Base-by-base conservation (phyloP, 2,329 filamentous ascomycete species). In the Rhytidhysteron rufulum region DNA sequence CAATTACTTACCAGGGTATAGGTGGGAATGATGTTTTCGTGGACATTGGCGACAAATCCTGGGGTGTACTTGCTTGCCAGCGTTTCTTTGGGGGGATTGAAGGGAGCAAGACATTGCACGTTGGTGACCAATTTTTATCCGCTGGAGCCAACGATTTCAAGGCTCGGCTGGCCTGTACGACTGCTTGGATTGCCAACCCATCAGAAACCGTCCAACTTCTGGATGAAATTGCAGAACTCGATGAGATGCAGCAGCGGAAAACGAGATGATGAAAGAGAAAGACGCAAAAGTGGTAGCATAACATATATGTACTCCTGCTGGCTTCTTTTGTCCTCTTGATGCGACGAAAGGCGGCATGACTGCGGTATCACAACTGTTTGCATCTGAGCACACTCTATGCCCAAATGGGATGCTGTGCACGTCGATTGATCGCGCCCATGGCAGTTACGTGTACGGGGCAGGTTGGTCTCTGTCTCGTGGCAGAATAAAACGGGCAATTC, bases 31-130 rank as follows among this genome's bases (percentile, higher is more conserved):
- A 98, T 63, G 89, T 97, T 31, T 98, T 98, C 67, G 90, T 98
- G 39, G 93, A 98, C 63, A 96, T 98, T 58, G 93, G 93, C 41
- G 93, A 98, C 70, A 98, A 98, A 70, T 89, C 85, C 39, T 95
- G 90, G 86, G 93, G 93, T 49, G 93, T 98, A 3, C 77, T 86
- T 24, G 88, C 90, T 4, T 96, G 90, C 62, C 93, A 98, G 70
- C 79, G 83, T 42, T 95, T 88, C 73, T 95, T 96, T 62, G 86
- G 85, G 4, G 80, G 74, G 1, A 79, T 96, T 52, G 74, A 77
- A 36, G 86, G 82, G 3, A 80, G 84, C 49, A 85, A 86, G 57
- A 96, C 90, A 7, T 73, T 98, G 42, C 93, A 98, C 67, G 88
- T 98, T 4, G 93, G 93, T 11, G 81, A 98, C 67, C 93, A 98